A percentile compares a stretch with the other conserved stretches of the same genome.
Evolutionary conservation across 164 flowering plant genomes (phyloP).

Genomic region (Akebia trifoliata): DNA sequence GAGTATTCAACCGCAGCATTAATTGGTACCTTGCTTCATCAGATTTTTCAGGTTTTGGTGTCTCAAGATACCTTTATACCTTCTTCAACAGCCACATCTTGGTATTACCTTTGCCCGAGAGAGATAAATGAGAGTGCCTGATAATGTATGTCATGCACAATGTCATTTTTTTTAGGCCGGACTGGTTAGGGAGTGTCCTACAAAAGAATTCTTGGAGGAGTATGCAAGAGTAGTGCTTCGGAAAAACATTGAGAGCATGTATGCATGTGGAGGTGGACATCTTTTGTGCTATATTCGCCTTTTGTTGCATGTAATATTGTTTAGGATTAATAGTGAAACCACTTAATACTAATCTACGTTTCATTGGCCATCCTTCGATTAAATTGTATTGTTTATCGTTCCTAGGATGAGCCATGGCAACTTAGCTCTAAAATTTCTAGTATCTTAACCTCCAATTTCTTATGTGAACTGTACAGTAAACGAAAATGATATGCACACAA

Average conservation of each 20-base stretch:
- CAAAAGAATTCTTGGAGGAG: slow-evolving; percentile 62
- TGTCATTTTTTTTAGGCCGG: slow-evolving; percentile 60
- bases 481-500: slow-evolving; percentile 53
- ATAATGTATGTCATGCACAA: slow-evolving; percentile 1
- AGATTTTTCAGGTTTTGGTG: slow-evolving; percentile 78
- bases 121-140: not conserved
- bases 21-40: slow-evolving; percentile 87
- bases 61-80: slow-evolving; percentile 6
- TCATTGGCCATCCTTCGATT: too few species aligned
- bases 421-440: not conserved
- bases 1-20: slow-evolving; percentile 77
- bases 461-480: slow-evolving; percentile 52
- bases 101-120: not conserved
- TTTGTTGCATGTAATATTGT: too few species aligned
- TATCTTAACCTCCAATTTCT: slow-evolving; percentile 4
- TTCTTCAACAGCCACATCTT: not conserved
- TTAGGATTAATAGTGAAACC: slow-evolving; percentile 1
- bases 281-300: too few species aligned
- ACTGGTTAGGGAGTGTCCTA: slow-evolving; percentile 51
- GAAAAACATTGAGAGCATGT: slow-evolving; percentile 74
- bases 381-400: not conserved
- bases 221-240: slow-evolving; percentile 57
- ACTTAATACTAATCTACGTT: too few species aligned
- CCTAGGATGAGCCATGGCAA: not conserved
- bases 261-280: slow-evolving; percentile 85